A percentile compares a stretch with the other conserved stretches of the same genome.
phyloP scores from a whole-genome alignment of 345 rosid species.

The Brassica incana region DNA sequence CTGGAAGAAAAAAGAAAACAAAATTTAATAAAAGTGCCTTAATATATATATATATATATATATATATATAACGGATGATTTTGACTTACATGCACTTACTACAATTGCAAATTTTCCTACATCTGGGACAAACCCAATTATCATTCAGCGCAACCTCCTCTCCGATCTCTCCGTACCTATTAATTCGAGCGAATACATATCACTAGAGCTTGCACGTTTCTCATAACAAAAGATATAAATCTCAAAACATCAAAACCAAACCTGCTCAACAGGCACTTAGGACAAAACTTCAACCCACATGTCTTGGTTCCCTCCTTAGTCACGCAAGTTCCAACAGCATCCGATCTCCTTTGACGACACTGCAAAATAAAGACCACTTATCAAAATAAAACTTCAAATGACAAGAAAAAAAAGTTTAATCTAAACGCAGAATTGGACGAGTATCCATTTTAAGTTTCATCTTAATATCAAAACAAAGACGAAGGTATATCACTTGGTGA shows the following conservation, averaged over 20 bases:
- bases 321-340: conserved; percentile 55
- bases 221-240: background rate
- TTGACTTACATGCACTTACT: conserved; percentile 66
- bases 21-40: background rate
- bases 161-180: conserved; percentile 73
- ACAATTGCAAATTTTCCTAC: conserved; percentile 83
- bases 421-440: background rate
- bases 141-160: conserved; percentile 48
- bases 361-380: conserved; percentile 34
- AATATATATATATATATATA: background rate
- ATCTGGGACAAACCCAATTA: conserved; percentile 80
- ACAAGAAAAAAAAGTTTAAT: background rate
- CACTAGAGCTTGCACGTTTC: background rate
- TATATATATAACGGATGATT: background rate
- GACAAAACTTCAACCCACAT: conserved; percentile 62
- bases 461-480: background rate
- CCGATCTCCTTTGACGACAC: conserved; percentile 83
- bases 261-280: conserved; percentile 75
- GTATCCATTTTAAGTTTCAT: background rate
- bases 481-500: background rate
- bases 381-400: background rate
- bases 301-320: conserved; percentile 40
- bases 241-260: conserved; percentile 21
- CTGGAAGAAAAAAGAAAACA: background rate
- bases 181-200: background rate